Conservation (phyloP, 2,329 filamentous ascomycete genomes). For the Penicillium sp. region DNA sequence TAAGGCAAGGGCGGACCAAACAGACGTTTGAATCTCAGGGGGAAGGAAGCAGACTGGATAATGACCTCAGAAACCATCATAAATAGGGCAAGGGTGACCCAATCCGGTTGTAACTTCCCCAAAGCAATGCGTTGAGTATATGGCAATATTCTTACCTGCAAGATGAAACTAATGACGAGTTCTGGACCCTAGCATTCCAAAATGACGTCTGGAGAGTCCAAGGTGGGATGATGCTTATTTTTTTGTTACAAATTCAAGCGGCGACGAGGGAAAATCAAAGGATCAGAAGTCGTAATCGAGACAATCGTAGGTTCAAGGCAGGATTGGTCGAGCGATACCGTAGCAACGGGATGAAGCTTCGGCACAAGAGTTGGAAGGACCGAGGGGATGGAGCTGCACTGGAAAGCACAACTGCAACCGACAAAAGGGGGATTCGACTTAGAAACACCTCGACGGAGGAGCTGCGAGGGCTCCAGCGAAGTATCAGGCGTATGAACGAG, state of each 20-base stretch:
- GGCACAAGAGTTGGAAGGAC: constrained; percentile 23
- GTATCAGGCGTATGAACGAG: constrained; percentile 10
- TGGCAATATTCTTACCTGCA: constrained; percentile 23
- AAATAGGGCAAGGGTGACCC: constrained; percentile 1
- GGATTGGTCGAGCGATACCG: constrained; percentile 14
- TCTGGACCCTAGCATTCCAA: constrained; percentile 25
- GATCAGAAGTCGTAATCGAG: constrained; percentile 10
- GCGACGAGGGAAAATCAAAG: constrained; percentile 8
- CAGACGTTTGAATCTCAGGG: constrained; percentile 16
- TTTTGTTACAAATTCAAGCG: constrained; percentile 20
- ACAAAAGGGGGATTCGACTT: constrained; percentile 10
- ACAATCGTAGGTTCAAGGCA: constrained; percentile 16
- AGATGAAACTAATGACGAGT: constrained; percentile 21
- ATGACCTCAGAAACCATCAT: constrained; percentile 4
- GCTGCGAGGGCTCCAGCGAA: constrained; percentile 8
- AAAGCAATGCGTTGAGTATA: neutral
- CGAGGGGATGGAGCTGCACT: constrained; percentile 14
- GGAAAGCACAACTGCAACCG: constrained; percentile 12
- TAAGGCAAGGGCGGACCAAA: constrained; percentile 13
- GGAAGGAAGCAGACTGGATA: constrained; percentile 7
- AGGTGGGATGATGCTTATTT: constrained; percentile 23
- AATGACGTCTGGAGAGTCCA: constrained; percentile 26
- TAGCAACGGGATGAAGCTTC: constrained; percentile 19
- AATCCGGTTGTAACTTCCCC: neutral
- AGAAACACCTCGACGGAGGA: constrained; percentile 11